Conservation (phyloP, 2,329 filamentous ascomycete genomes). For the Arachnopeziza araneosa region DNA sequence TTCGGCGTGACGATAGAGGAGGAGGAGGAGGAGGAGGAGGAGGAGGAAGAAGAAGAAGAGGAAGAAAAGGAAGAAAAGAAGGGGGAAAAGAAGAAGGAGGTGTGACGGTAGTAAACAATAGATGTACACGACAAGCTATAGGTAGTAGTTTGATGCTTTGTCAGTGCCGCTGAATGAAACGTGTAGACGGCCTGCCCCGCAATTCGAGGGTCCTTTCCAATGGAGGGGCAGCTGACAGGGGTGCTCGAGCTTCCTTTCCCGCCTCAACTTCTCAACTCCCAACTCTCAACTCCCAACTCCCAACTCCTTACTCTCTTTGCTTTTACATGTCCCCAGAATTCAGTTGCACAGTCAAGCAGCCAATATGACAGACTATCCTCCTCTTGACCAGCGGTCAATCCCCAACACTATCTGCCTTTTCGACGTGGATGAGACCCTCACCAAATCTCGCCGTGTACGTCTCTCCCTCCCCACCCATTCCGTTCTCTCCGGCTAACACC, state of each 20-base stretch:
- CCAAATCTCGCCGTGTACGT: conserved; percentile 69
- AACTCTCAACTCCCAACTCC: background rate
- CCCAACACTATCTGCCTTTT: conserved; percentile 94
- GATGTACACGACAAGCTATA: too few relatives aligned
- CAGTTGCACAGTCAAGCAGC: background rate
- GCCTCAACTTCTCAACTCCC: background rate
- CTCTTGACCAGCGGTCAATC: conserved; percentile 76
- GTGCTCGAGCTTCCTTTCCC: background rate
- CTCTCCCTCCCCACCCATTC: background rate
- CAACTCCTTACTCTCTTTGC: background rate
- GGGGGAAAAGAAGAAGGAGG: too few relatives aligned
- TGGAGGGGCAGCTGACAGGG: background rate
- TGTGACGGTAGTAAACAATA: too few relatives aligned
- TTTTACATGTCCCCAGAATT: too few relatives aligned
- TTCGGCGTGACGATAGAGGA: conserved; percentile 66
- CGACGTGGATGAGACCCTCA: conserved; percentile 92
- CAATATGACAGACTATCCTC: conserved; percentile 40
- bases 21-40: conserved; percentile 11
- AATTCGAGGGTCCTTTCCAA: background rate
- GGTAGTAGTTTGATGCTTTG: too few relatives aligned
- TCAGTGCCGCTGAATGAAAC: too few relatives aligned
- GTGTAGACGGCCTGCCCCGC: background rate
- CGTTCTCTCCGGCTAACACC: background rate
- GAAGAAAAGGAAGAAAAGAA: too few relatives aligned
- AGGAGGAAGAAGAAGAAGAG: too few relatives aligned